These are phyloP conservation scores for Rutstroemia sp. DNA, from an alignment of 2,329 filamentous ascomycete genomes.

Conservation along the genomic window DNA sequence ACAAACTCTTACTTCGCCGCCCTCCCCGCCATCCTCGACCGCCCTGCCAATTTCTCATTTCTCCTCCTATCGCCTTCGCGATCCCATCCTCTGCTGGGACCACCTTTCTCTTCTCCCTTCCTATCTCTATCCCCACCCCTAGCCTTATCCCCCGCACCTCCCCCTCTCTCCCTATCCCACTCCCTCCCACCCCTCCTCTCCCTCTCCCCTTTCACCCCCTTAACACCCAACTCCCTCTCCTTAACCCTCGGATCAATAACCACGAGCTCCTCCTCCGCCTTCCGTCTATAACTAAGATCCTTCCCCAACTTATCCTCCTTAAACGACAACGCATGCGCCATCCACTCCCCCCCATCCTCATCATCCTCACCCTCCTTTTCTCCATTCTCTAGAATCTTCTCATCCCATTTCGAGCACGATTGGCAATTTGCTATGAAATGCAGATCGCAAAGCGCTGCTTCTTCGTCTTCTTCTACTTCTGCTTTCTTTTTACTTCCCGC, in stretches of 20 bases:
- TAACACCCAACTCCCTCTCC: slow-evolving; percentile 62
- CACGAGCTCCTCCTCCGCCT: slow-evolving; percentile 83
- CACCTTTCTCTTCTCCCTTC: slow-evolving; percentile 35
- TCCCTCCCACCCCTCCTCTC: slow-evolving; percentile 36
- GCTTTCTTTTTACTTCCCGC: slow-evolving; percentile 9
- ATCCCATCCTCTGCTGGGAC: slow-evolving; percentile 51
- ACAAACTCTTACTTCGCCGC: neutral
- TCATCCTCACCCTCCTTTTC: slow-evolving; percentile 45
- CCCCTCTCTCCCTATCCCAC: slow-evolving; percentile 49
- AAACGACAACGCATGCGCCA: slow-evolving; percentile 79
- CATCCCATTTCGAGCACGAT: slow-evolving; percentile 80
- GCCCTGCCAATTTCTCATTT: neutral
- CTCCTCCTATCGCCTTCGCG: slow-evolving; percentile 6
- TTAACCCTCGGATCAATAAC: slow-evolving; percentile 90
- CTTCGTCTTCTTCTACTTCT: slow-evolving; percentile 49
- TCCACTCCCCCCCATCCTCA: slow-evolving; percentile 65
- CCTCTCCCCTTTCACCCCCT: slow-evolving; percentile 47
- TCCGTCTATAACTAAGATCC: slow-evolving; percentile 79
- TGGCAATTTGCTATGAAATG: slow-evolving; percentile 96
- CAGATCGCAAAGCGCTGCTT: slow-evolving; percentile 76
- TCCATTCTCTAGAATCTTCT: slow-evolving; percentile 26
- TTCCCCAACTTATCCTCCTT: slow-evolving; percentile 87
- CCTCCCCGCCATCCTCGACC: neutral
- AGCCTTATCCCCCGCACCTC: slow-evolving; percentile 42
- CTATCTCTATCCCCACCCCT: slow-evolving; percentile 39